These are phyloP conservation scores for Erodium texanum DNA, from an alignment of 441 rosid species.

Conservation along the genomic window DNA sequence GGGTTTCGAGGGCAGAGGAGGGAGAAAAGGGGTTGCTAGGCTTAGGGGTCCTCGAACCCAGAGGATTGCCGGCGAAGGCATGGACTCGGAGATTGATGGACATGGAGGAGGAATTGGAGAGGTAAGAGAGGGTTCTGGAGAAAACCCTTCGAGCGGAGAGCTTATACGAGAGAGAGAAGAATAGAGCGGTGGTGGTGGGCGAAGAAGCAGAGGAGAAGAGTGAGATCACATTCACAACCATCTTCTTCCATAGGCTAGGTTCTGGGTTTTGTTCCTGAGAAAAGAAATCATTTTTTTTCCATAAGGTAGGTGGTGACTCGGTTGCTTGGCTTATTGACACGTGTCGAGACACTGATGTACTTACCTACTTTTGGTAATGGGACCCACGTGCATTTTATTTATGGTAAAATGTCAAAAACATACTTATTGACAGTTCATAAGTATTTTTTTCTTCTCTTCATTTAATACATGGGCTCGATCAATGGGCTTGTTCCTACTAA, in stretches of 20 bases:
- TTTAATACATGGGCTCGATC: no score
- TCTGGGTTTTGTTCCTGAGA: background rate
- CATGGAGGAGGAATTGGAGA: constrained; percentile 36
- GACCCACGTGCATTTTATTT: no score
- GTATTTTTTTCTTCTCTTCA: no score
- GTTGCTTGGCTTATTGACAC: constrained; percentile 10
- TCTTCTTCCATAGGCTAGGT: constrained; percentile 13
- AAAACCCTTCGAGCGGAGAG: constrained; percentile 18
- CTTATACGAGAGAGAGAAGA: constrained; percentile 31
- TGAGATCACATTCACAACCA: constrained; percentile 23
- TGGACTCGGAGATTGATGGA: constrained; percentile 49
- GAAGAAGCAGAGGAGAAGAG: constrained; percentile 30
- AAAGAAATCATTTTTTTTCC: background rate
- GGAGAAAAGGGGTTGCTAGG: constrained; percentile 50
- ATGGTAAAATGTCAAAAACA: no score
- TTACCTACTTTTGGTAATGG: background rate
- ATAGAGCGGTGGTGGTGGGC: constrained; percentile 12
- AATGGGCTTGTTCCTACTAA: no score
- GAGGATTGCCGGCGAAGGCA: constrained; percentile 79
- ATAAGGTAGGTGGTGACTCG: constrained; percentile 11
- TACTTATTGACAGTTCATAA: no score
- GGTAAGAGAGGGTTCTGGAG: constrained; percentile 7
- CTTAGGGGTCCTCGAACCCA: constrained; percentile 51
- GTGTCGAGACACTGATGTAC: background rate
- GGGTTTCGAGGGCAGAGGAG: constrained; percentile 53